Evolutionary conservation across 495 filamentous ascomycete species (phyloP).

Genomic region (Aspergillus asperescens): DNA sequence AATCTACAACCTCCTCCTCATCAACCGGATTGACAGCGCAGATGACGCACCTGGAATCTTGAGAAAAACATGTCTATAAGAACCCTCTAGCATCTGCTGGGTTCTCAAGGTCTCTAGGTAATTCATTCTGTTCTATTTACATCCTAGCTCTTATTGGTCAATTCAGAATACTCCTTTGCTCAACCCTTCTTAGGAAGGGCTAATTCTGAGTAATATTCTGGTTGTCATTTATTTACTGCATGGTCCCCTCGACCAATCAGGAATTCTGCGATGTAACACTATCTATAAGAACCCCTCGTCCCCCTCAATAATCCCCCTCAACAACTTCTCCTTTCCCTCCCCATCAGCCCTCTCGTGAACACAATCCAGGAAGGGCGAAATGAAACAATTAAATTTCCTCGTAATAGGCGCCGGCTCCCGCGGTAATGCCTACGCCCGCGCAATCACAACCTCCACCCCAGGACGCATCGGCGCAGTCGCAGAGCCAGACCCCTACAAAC

Average conservation of each 20-base stretch:
- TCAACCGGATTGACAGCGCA: neutral
- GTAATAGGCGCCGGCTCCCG: slow-evolving; percentile 86
- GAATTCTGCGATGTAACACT: slow-evolving; percentile 26
- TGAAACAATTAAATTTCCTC: slow-evolving; percentile 49
- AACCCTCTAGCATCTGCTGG: too few species aligned
- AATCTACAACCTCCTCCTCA: neutral
- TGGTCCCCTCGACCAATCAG: neutral
- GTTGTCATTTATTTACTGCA: too few species aligned
- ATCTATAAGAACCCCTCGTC: neutral
- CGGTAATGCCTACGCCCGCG: slow-evolving; percentile 68
- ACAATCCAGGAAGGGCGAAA: neutral
- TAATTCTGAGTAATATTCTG: too few species aligned
- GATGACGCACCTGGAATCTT: neutral
- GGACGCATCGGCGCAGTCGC: slow-evolving; percentile 69
- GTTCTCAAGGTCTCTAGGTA: too few species aligned
- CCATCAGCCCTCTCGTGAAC: neutral
- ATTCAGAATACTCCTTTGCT: too few species aligned
- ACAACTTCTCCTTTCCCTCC: too few species aligned
- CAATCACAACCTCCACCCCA: slow-evolving; percentile 54
- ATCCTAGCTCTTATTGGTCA: too few species aligned
- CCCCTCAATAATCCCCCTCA: neutral
- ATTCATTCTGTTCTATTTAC: too few species aligned
- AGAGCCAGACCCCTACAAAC: slow-evolving; percentile 76
- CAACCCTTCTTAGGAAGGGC: too few species aligned
- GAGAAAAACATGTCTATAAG: too few species aligned